A percentile compares a stretch with the other conserved stretches of the same genome.
Conservation (phyloP, 148 eudicot genomes). For the Diospyros lotus region DNA sequence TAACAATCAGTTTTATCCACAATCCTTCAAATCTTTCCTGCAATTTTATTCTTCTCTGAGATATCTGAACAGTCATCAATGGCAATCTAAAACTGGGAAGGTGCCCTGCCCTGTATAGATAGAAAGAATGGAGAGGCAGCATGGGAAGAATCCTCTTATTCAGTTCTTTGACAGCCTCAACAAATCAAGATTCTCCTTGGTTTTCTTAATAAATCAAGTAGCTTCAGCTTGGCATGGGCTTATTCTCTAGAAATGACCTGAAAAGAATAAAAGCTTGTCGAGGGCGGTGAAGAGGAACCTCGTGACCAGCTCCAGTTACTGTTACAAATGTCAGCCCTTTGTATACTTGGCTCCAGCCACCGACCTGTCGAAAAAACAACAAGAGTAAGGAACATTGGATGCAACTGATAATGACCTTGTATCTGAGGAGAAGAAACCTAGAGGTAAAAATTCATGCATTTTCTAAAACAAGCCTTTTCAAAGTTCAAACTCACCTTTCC, state of each 20-base stretch:
- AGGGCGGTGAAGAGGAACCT: slow-evolving; percentile 91
- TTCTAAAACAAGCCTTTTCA: background rate
- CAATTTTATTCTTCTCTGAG: background rate
- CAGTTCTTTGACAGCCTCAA: background rate
- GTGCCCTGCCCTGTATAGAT: background rate
- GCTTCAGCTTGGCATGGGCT: slow-evolving; percentile 49
- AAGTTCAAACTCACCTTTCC: slow-evolving; percentile 51
- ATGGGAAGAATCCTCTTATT: background rate
- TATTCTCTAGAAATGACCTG: slow-evolving; percentile 62
- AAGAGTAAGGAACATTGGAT: background rate
- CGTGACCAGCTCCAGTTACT: slow-evolving; percentile 89
- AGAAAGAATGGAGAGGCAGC: background rate
- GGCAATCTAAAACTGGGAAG: background rate
- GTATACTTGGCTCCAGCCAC: slow-evolving; percentile 96
- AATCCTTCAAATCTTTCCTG: background rate
- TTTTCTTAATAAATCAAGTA: background rate
- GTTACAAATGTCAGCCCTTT: slow-evolving; percentile 75
- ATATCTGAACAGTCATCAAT: background rate
- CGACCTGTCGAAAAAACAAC: slow-evolving; percentile 49
- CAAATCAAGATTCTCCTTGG: background rate
- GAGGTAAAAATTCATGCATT: background rate
- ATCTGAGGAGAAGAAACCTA: too few species aligned
- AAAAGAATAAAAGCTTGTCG: slow-evolving; percentile 82
- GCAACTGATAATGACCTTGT: too few species aligned
- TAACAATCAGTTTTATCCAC: background rate